Evolutionary conservation across 352 stramenopile genomes (phyloP), one percentile per base, ranked within the genome.

Genomic region (Phytopythium delawarense): DNA sequence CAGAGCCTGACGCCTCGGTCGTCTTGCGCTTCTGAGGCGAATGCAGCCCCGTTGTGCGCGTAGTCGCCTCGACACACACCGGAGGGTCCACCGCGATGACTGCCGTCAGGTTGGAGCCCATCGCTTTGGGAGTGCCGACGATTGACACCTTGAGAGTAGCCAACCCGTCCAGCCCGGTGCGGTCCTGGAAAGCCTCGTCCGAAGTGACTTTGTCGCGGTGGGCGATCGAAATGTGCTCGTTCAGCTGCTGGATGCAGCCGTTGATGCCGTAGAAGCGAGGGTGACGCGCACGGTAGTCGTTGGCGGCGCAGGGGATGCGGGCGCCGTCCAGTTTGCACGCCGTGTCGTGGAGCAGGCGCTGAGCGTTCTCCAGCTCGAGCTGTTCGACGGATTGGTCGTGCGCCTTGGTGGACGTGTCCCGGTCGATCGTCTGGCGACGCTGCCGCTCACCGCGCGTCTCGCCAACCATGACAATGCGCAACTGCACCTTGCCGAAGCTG

Each of bases 251-350:
- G 61, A 92, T 88, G 63, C 80, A 90, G 12, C 83, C 83, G 52
- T 92, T 92, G 46, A 92, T 79, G 7, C 83, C 83, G 57, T 92
- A 92, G 58, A 92, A 92, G n/a, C 79, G 72, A 3, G 83, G 83
- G 13, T 90, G 71, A 4, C 72, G 75, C 2, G 74, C 30, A 48
- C 80, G 79, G 51, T 92, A 92, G 42, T 89, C 80, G 34, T 78
- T 62, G 11, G 83, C 79, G 2, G 77, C 79, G 35, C 83, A 92
- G 2, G 83, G 67, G 35, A 92, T 88, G 4, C 80, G 69, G 0
- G 83, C 83, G 4, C 83, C 83, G 44, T 92, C 83, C n/a, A 92
- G 60, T 34, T 83, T 84, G 40, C 83, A 88, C 49, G 77, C 76
- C 1, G 83, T 76, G 53, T 89, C 80, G 32, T 90, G 70, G 11